A percentile compares a stretch with the other conserved stretches of the same genome.
phyloP scores from a whole-genome alignment of 371 early-diverging fungal genomes.

The Mucor sp. region DNA sequence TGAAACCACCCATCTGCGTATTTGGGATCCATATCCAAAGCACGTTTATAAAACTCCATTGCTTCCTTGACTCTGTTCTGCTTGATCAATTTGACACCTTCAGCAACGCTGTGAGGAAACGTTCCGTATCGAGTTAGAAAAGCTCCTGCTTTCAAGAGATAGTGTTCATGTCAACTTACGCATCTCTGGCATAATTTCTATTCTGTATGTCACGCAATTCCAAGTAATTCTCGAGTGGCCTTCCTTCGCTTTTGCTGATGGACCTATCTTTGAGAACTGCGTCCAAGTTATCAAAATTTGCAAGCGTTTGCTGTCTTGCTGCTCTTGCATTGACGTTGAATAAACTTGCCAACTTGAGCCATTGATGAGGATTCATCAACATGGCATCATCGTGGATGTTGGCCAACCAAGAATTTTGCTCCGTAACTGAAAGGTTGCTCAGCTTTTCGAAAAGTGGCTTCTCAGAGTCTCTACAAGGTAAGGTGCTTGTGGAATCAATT shows the following conservation, averaged over 20 bases:
- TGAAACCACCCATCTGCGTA: slow-evolving; percentile 54
- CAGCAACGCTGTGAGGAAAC: slow-evolving; percentile 33
- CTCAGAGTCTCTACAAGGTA: not conserved
- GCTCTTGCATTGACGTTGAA: slow-evolving; percentile 46
- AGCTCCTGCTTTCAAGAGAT: not conserved
- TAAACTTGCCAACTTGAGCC: slow-evolving; percentile 41
- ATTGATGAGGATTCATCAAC: slow-evolving; percentile 47
- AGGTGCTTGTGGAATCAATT: not conserved
- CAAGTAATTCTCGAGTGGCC: slow-evolving; percentile 36
- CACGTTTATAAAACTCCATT: slow-evolving; percentile 47
- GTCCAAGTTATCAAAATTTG: slow-evolving; percentile 9
- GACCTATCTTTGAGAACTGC: slow-evolving; percentile 17
- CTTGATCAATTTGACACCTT: slow-evolving; percentile 38
- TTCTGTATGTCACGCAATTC: slow-evolving; percentile 48
- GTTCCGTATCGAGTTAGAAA: not conserved
- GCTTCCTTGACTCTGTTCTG: slow-evolving; percentile 36
- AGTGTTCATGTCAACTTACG: slow-evolving; percentile 28
- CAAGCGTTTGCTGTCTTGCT: slow-evolving; percentile 29
- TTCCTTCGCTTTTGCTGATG: slow-evolving; percentile 11
- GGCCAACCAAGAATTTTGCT: slow-evolving; percentile 37
- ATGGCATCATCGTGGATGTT: slow-evolving; percentile 39
- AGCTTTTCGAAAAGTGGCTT: slow-evolving; percentile 22
- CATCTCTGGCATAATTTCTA: slow-evolving; percentile 46
- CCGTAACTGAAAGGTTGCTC: slow-evolving; percentile 14
- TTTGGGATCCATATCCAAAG: slow-evolving; percentile 53